Conservation (phyloP, 179 eudicot genomes). For the Silene noctiflora region DNA sequence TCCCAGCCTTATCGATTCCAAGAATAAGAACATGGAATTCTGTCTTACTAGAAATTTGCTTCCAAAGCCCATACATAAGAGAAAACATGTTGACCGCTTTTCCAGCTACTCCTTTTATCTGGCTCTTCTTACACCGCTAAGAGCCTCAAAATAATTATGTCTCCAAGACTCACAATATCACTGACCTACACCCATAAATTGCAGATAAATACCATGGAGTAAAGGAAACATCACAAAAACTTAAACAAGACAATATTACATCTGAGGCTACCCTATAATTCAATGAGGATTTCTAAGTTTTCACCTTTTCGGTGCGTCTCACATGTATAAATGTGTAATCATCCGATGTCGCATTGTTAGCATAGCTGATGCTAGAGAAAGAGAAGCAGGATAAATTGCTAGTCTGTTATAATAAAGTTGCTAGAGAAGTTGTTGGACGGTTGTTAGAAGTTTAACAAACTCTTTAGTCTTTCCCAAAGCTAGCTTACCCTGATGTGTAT, state of each 20-base stretch:
- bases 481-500: too few relatives aligned
- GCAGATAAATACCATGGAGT: not conserved
- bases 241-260: not conserved
- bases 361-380: too few relatives aligned
- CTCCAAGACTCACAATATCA: conserved; percentile 11
- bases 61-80: conserved; percentile 84
- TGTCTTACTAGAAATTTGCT: conserved; percentile 73
- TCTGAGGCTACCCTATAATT: too few relatives aligned
- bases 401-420: too few relatives aligned
- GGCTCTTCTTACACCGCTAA: conserved; percentile 32
- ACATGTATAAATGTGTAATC: too few relatives aligned
- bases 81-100: conserved; percentile 66
- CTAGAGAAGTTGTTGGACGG: too few relatives aligned
- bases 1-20: conserved; percentile 97
- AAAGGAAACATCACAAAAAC: not conserved
- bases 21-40: conserved; percentile 97
- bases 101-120: conserved; percentile 12
- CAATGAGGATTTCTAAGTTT: too few relatives aligned
- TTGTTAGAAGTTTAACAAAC: too few relatives aligned
- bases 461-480: too few relatives aligned
- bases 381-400: too few relatives aligned
- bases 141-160: conserved; percentile 13
- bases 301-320: too few relatives aligned
- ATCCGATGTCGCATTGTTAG: too few relatives aligned
- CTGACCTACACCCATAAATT: conserved; percentile 5